Percentiles rank a stretch among this genome's conserved stretches.
Evolutionary conservation across 257 asterid species (phyloP).

Genomic region (Apocynum venetum): DNA sequence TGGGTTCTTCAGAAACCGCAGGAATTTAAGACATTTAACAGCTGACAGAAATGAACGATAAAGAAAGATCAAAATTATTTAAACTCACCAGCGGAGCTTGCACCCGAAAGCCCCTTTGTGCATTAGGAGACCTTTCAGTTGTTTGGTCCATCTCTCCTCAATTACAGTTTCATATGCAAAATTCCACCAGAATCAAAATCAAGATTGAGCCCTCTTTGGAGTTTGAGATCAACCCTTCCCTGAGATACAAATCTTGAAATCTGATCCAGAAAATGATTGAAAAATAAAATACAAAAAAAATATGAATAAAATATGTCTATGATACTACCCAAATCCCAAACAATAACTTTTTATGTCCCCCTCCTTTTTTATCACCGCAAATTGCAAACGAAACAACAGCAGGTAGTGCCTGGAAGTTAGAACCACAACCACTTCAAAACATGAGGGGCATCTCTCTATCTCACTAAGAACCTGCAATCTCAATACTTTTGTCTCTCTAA

Average conservation of each 20-base stretch:
- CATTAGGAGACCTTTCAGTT: conserved; percentile 70
- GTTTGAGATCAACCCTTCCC: conserved; percentile 41
- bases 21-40: background rate
- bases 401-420: conserved; percentile 44
- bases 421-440: conserved; percentile 32
- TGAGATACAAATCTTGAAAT: conserved; percentile 34
- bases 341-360: conserved; percentile 24
- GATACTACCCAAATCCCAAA: conserved; percentile 37
- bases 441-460: conserved; percentile 37
- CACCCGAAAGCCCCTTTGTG: conserved; percentile 69
- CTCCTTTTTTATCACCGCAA: conserved; percentile 33
- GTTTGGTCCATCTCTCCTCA: conserved; percentile 59
- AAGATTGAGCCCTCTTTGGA: conserved; percentile 12
- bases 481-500: conserved; percentile 31
- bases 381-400: conserved; percentile 43
- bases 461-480: conserved; percentile 16
- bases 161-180: conserved; percentile 32
- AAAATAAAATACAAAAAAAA: conserved; percentile 18
- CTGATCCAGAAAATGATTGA: conserved; percentile 32
- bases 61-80: conserved; percentile 18
- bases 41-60: conserved; percentile 3
- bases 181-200: conserved; percentile 18
- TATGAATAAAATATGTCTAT: conserved; percentile 24
- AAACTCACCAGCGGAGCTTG: conserved; percentile 89
- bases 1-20: conserved; percentile 14